Percentiles rank a stretch among this genome's conserved stretches.
phyloP scores from a whole-genome alignment of 768 basidiomycete genomes.

The Phanerochaete sordida region DNA sequence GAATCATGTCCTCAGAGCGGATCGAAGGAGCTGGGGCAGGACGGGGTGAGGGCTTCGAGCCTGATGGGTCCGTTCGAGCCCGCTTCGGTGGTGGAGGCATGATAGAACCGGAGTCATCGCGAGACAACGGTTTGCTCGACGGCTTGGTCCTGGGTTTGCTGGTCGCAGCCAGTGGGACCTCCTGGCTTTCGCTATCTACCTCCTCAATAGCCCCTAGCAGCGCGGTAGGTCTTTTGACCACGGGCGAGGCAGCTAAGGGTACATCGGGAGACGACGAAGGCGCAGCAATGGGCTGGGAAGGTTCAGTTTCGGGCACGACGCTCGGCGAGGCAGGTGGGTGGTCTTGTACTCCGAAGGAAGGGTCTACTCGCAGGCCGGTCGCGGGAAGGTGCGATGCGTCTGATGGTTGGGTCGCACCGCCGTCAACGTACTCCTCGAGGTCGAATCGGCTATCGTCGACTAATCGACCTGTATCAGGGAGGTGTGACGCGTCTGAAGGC shows the following conservation, averaged over 20 bases:
- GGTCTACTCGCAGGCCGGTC: not conserved
- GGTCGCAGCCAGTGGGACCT: slow-evolving; percentile 40
- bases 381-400: not conserved
- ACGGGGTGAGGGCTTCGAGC: not conserved
- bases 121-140: not conserved
- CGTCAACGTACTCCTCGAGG: not conserved
- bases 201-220: slow-evolving; percentile 23
- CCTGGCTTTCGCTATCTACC: slow-evolving; percentile 38
- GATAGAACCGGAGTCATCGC: slow-evolving; percentile 21
- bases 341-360: not conserved
- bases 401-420: slow-evolving; percentile 4
- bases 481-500: slow-evolving; percentile 15
- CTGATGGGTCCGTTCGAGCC: not conserved
- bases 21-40: not conserved
- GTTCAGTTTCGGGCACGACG: not conserved
- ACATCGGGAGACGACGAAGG: not conserved
- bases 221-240: not conserved
- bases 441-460: not conserved
- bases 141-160: slow-evolving; percentile 7
- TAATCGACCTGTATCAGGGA: slow-evolving; percentile 4
- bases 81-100: not conserved
- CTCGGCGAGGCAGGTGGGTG: not conserved
- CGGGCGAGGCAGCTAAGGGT: not conserved
- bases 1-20: slow-evolving; percentile 22
- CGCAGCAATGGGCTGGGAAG: not conserved